Evolutionary conservation across 208 protist species (phyloP).

Genomic region (Trypanosoma cruzi): DNA sequence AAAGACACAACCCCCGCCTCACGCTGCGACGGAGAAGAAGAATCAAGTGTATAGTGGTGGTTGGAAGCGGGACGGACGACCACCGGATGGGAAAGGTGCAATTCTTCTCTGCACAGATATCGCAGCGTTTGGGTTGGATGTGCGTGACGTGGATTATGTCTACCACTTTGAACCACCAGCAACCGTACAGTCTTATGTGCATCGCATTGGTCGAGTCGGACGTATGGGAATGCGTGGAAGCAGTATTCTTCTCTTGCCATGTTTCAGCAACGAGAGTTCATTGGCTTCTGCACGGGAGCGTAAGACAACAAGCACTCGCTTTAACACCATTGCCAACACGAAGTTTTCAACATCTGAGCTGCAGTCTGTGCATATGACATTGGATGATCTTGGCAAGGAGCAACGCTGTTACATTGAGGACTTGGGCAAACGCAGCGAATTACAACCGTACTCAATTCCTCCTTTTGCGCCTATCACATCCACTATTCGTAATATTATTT

Average conservation of each 20-base stretch:
- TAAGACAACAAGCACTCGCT: constrained; percentile 65
- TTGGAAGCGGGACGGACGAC: constrained; percentile 70
- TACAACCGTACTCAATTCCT: constrained; percentile 70
- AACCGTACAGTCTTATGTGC: constrained; percentile 82
- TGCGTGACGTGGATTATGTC: constrained; percentile 93
- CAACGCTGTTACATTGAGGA: constrained; percentile 56
- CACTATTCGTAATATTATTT: constrained; percentile 76
- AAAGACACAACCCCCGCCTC: constrained; percentile 25
- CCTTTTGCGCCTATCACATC: constrained; percentile 80
- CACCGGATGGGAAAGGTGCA: constrained; percentile 66
- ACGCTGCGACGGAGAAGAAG: constrained; percentile 68
- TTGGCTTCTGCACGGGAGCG: constrained; percentile 50
- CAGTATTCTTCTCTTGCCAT: constrained; percentile 83
- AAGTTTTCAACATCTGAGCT: constrained; percentile 61
- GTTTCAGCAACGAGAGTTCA: constrained; percentile 24
- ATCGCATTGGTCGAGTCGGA: constrained; percentile 89
- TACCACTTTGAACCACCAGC: constrained; percentile 91
- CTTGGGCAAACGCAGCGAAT: constrained; percentile 38
- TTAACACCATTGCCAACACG: constrained; percentile 82
- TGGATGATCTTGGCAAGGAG: constrained; percentile 39
- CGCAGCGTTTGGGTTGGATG: constrained; percentile 89
- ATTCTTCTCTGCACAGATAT: constrained; percentile 92
- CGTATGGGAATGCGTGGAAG: constrained; percentile 90
- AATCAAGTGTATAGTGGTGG: constrained; percentile 80
- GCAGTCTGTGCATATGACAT: constrained; percentile 37